These are phyloP conservation scores for Solanum sparsipilum DNA, from an alignment of 257 asterid species.

Conservation along the genomic window DNA sequence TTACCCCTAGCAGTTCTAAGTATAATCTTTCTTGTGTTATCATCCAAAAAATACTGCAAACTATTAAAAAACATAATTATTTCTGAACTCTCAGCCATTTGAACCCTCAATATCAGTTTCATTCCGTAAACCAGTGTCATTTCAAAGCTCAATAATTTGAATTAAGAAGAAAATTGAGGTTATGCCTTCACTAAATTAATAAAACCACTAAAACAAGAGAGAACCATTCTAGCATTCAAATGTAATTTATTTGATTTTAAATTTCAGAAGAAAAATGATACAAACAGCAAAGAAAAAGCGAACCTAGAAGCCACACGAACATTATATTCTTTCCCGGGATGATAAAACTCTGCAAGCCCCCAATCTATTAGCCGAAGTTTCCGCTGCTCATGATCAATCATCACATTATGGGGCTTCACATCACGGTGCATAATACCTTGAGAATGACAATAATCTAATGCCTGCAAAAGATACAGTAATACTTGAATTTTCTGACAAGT, in stretches of 20 bases:
- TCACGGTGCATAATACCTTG: constrained; percentile 47
- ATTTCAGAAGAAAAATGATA: not conserved
- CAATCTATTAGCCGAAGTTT: constrained; percentile 39
- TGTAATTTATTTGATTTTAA: not conserved
- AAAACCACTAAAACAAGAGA: not conserved
- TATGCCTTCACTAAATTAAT: not conserved
- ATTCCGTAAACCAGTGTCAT: not conserved
- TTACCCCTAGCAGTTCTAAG: not conserved
- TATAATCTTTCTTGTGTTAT: not conserved
- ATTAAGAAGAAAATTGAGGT: not conserved
- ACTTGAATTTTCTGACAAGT: not conserved
- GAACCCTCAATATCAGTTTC: not conserved
- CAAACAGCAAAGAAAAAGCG: constrained; percentile 3
- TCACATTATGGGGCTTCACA: constrained; percentile 46
- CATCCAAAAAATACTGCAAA: not conserved
- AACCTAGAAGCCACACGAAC: constrained; percentile 48
- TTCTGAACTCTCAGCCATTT: not conserved
- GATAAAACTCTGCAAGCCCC: constrained; percentile 44
- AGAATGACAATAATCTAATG: constrained; percentile 37
- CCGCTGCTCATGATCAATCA: constrained; percentile 46
- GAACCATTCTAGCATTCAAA: not conserved
- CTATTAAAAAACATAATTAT: not conserved
- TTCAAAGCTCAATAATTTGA: not conserved
- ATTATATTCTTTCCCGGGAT: constrained; percentile 38
- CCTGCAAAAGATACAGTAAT: constrained; percentile 6